Base-by-base conservation (phyloP, 2,329 filamentous ascomycete species). In the Fusarium nodosum region DNA sequence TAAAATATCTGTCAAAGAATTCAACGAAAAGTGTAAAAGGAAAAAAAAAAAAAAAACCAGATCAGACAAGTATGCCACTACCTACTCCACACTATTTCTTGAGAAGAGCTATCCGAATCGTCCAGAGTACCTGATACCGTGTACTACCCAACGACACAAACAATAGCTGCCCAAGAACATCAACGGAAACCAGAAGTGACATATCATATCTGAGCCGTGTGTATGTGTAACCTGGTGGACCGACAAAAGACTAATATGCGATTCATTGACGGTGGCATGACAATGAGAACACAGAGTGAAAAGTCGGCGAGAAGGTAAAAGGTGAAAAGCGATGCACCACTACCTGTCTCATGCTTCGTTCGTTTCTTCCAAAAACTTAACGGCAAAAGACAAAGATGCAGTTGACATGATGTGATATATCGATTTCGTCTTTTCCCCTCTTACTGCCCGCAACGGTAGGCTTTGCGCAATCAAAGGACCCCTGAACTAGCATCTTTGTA, bases 331-430 rank as follows among this genome's bases (percentile, higher is more conserved):
- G 18, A 16, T 15, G 26, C 12, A 31, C 5, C 3, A 10, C 18
- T 16, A 7, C 10, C 4, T 31, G 26, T 28, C 8, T 20, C 28
- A 9, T 7, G 7, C 18, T 6, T 16, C n/a, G 4, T 30, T 13
- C 0, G 10, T 28, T 28, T 12, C 16, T 42, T 26, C 18, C 10
- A 45, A 22, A 2, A 16, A 0, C 5, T 0, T 10, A 16, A 0
- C 16, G 5, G 39, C 7, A 7, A 13, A 4, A 20, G 7, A 8
- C 3, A 13, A 9, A 30, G 26, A 20, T 0, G 13, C 7, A 22
- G 7, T 26, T 26, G 9, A 11, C 11, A 26, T 3, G 18, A 26
- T 44, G 16, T 44, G 22, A 44, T 26, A 2, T 44, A 26, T 44
- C 41, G 8, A 44, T 42, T 42, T 1, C 16, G 16, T 16, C 16